Conservation (phyloP, 1,139 yeast genomes). For the Geotrichum phurueaensis region DNA sequence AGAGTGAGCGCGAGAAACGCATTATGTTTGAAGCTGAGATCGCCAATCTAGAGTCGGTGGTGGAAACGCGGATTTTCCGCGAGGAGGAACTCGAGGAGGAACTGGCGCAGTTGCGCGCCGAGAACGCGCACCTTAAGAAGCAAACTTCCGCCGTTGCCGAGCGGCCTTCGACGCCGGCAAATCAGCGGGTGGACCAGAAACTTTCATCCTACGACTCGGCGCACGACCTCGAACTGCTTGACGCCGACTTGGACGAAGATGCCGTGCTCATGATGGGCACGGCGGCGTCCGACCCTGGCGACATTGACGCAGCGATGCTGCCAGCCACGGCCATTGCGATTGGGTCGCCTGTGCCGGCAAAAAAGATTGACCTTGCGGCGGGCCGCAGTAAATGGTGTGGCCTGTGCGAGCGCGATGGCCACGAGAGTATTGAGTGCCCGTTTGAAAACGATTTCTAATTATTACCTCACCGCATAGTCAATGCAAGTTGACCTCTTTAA, state of each 20-base stretch:
- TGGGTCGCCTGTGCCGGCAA: conserved; percentile 1
- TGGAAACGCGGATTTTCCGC: conserved; percentile 15
- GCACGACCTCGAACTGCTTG: neutral
- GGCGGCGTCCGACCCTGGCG: neutral
- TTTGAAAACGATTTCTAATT: conserved; percentile 42
- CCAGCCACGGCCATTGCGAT: neutral
- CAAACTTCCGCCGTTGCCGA: neutral
- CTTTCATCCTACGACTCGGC: neutral
- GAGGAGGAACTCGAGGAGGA: conserved; percentile 15
- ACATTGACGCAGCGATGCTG: neutral
- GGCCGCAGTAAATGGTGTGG: conserved; percentile 88
- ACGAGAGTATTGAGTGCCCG: conserved; percentile 81
- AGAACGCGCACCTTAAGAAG: neutral
- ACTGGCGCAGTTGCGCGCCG: conserved; percentile 1
- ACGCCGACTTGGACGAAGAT: neutral
- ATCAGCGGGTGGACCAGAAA: neutral
- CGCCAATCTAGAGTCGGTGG: conserved; percentile 10
- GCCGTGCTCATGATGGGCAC: neutral
- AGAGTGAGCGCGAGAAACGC: conserved; percentile 8
- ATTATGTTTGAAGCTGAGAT: conserved; percentile 11
- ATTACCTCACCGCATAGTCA: neutral
- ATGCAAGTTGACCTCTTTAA: neutral
- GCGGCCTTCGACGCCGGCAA: neutral
- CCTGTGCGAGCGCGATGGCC: conserved; percentile 84
- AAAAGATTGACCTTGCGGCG: conserved; percentile 56